Evolutionary conservation across 208 protist species (phyloP).

Genomic region (Leishmania lainsoni): DNA sequence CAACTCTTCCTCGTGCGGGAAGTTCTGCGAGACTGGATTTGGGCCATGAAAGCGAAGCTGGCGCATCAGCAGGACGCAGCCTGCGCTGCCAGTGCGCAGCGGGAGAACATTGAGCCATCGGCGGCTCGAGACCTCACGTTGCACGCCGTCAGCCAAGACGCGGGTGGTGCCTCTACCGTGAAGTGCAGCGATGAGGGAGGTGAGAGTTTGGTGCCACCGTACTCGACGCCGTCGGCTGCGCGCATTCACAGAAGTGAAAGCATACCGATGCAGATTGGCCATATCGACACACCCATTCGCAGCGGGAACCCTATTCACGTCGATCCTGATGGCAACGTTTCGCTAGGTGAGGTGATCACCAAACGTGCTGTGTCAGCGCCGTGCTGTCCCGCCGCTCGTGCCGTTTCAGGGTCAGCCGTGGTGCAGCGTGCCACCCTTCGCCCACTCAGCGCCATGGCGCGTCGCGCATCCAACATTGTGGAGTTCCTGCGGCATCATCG

Average conservation of each 20-base stretch:
- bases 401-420: background rate
- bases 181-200: slow-evolving; percentile 14
- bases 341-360: background rate
- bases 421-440: background rate
- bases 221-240: slow-evolving; percentile 7
- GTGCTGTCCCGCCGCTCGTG: background rate
- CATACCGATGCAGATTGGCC: no score
- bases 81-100: background rate
- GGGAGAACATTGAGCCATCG: background rate
- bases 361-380: background rate
- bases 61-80: slow-evolving; percentile 1
- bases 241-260: background rate
- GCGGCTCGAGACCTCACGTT: background rate
- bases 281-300: background rate
- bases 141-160: background rate
- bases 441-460: slow-evolving; percentile 21
- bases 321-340: background rate
- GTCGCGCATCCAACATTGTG: slow-evolving; percentile 23
- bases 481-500: slow-evolving; percentile 54
- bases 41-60: slow-evolving; percentile 33
- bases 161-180: background rate
- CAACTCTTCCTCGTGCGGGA: slow-evolving; percentile 73
- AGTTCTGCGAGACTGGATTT: slow-evolving; percentile 73
- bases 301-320: background rate
- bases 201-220: slow-evolving; percentile 13